Conservation (phyloP, 176 grass and related monocot genomes). For the Avena insularis region DNA sequence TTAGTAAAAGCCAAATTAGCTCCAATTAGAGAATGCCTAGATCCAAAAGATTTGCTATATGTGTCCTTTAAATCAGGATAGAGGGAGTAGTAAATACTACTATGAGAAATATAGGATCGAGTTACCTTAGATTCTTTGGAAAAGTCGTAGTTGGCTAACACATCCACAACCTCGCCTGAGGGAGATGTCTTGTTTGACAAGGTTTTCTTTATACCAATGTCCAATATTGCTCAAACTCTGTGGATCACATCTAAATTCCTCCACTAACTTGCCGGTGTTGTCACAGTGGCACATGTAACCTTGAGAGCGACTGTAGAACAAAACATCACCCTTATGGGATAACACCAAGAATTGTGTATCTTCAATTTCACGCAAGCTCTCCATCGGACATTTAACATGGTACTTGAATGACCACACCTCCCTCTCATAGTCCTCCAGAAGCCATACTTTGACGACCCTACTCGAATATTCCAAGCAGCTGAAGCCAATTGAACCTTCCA, state of each 20-base stretch:
- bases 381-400: not conserved
- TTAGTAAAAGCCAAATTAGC: no score
- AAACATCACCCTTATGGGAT: not conserved
- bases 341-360: not conserved
- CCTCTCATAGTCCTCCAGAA: not conserved
- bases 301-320: not conserved
- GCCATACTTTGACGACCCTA: not conserved
- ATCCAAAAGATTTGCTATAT: no score
- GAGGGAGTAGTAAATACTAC: no score
- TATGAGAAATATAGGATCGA: not conserved
- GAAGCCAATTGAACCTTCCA: not conserved
- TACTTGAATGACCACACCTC: not conserved
- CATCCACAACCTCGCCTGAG: not conserved
- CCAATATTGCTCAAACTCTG: not conserved
- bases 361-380: not conserved
- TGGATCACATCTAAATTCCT: not conserved
- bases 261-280: not conserved
- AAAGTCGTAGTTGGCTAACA: not conserved
- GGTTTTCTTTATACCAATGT: not conserved
- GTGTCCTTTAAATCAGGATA: no score
- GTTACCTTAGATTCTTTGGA: not conserved
- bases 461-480: not conserved
- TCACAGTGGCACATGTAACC: not conserved
- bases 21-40: no score
- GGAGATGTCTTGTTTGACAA: not conserved